Conservation (phyloP, 2,329 filamentous ascomycete species). For the Fusarium nodosum region DNA sequence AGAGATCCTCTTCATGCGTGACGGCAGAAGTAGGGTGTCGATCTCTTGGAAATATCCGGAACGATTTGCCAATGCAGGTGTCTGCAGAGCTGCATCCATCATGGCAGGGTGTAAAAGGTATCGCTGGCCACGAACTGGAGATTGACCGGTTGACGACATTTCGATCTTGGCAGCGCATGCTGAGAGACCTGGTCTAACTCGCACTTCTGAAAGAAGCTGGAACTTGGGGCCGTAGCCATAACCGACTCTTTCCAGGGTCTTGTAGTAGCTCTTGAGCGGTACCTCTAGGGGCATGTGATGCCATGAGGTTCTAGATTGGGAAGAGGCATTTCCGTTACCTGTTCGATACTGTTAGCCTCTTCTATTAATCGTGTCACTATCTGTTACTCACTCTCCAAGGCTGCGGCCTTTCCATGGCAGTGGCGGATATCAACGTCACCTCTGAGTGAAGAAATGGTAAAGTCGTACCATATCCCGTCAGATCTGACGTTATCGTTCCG, state of each 20-base stretch:
- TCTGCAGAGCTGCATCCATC: slow-evolving; percentile 47
- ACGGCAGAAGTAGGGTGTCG: slow-evolving; percentile 40
- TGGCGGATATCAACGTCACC: slow-evolving; percentile 46
- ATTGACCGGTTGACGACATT: slow-evolving; percentile 34
- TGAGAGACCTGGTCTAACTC: slow-evolving; percentile 41
- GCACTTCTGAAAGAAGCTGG: slow-evolving; percentile 43
- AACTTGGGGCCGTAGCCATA: slow-evolving; percentile 47
- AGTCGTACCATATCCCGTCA: slow-evolving; percentile 42
- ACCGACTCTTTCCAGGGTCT: slow-evolving; percentile 42
- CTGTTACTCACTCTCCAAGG: slow-evolving; percentile 30
- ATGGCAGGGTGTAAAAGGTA: slow-evolving; percentile 45
- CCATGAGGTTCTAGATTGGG: slow-evolving; percentile 39
- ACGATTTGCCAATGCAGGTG: slow-evolving; percentile 42
- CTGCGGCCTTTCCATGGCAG: slow-evolving; percentile 38
- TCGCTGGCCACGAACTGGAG: slow-evolving; percentile 41
- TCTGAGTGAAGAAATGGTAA: slow-evolving; percentile 46
- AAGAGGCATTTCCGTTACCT: neutral
- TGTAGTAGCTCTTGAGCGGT: slow-evolving; percentile 46
- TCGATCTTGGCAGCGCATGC: slow-evolving; percentile 44
- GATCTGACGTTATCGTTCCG: slow-evolving; percentile 36
- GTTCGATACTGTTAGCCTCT: slow-evolving; percentile 16
- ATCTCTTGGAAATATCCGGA: slow-evolving; percentile 46
- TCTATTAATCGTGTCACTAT: neutral
- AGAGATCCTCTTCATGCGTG: slow-evolving; percentile 44
- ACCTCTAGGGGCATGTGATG: slow-evolving; percentile 43